Base-by-base conservation (phyloP, 345 rosid genomes). In the Rhodamnia rubescens region DNA sequence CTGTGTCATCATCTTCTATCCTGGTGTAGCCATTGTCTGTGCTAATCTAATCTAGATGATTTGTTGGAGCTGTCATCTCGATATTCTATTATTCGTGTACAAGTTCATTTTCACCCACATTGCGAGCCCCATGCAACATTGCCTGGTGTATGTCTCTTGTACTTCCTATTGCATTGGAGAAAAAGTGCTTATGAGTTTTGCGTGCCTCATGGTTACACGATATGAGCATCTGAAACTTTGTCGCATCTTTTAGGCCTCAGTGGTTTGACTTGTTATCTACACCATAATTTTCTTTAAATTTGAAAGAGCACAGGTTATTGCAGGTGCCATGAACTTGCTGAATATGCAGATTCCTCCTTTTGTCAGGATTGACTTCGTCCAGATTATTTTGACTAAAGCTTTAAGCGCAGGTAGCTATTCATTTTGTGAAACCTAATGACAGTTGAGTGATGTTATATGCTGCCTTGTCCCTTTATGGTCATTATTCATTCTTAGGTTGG, bases 281-380 rank as follows among this genome's bases (percentile, higher is more conserved):
- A 52, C 16, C n/a, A n/a, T 29, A 26, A 64, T 53, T 27, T 85
- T 44, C 82, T 78, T 36, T 85, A 90, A 87, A 91, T 89, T 56
- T 88, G 91, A 85, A 85, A 57, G 59, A 85, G 83, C 88, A 89
- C 94, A 96, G 98, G 96, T 95, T 75, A 85, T 96, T 90, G 94
- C 98, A 75, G 99, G 99, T 82, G 98, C 92, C 82, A 91, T 96
- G 95, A 89, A 90, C 87, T 84, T 89, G 56, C 95, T 96, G 83
- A 92, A 90, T 89, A 84, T 94, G 94, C 87, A 82, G 85, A 94
- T 95, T 88, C 92, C 96, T 87, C 96, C 99, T 36, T 97, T 88
- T 90, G 87, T 96, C 85, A 92, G 99, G 91, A 92, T 93, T 53
- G 99, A 97, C 92, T 87, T 89, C 87, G 88, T 96, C 87, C 95